Evolutionary conservation across 1,284 basidiomycete species (phyloP).

Genomic region (Cutaneotrichosporon spelunceum): DNA sequence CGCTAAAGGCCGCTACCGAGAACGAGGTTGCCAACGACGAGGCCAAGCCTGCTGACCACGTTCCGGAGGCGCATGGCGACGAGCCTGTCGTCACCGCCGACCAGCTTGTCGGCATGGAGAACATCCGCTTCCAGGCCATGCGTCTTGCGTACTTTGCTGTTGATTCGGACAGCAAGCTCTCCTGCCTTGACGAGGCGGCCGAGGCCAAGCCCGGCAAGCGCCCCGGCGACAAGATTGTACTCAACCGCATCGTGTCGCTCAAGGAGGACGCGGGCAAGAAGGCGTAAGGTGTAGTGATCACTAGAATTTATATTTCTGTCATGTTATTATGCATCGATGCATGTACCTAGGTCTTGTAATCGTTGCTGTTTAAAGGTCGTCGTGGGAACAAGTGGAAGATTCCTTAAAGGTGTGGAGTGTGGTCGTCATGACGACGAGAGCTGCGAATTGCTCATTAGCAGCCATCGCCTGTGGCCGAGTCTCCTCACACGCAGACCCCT

Average conservation of each 20-base stretch:
- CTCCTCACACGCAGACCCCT: neutral
- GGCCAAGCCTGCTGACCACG: constrained; percentile 48
- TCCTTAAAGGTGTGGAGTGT: too few relatives aligned
- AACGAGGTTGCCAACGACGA: constrained; percentile 44
- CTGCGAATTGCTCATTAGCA: neutral
- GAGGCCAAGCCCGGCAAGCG: constrained; percentile 53
- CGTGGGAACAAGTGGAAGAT: too few relatives aligned
- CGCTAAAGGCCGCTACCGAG: constrained; percentile 57
- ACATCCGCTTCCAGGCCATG: constrained; percentile 93
- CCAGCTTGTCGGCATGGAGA: constrained; percentile 86
- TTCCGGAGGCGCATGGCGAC: constrained; percentile 53
- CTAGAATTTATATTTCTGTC: neutral
- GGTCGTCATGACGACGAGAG: too few relatives aligned
- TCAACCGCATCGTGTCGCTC: constrained; percentile 90
- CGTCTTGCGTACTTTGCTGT: constrained; percentile 93
- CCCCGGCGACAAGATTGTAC: constrained; percentile 72
- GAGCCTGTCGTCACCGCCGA: constrained; percentile 63
- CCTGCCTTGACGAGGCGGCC: constrained; percentile 60
- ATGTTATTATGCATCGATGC: neutral
- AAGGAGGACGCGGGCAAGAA: constrained; percentile 93
- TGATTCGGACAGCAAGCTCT: constrained; percentile 75
- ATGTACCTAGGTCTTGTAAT: neutral
- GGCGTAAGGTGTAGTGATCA: constrained; percentile 23
- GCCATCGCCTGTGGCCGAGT: neutral
- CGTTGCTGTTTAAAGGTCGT: neutral